phyloP scores from a whole-genome alignment of 1,284 basidiomycete species.

The Acaromyces ingoldii region DNA sequence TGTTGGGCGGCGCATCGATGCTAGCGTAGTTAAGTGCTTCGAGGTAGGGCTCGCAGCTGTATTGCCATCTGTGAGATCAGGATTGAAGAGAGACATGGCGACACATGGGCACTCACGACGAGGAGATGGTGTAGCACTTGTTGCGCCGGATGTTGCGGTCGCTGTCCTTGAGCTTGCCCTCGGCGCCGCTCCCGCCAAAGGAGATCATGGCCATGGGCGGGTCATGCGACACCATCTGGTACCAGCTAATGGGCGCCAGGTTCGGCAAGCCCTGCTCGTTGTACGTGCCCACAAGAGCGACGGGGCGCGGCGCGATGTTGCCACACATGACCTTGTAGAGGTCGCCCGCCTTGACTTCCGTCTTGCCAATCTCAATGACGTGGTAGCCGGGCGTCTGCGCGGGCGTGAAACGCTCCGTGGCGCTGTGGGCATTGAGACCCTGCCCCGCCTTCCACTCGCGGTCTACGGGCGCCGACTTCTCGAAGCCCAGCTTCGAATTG shows the following conservation, averaged over 20 bases:
- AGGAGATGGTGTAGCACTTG: slow-evolving; percentile 29
- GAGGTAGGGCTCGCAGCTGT: slow-evolving; percentile 29
- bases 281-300: slow-evolving; percentile 34
- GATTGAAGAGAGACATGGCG: background rate
- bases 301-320: slow-evolving; percentile 30
- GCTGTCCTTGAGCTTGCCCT: slow-evolving; percentile 34
- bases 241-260: slow-evolving; percentile 37
- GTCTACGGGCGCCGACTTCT: slow-evolving; percentile 9
- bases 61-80: background rate
- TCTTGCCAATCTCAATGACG: slow-evolving; percentile 31
- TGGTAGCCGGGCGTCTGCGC: slow-evolving; percentile 22
- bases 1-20: slow-evolving; percentile 27
- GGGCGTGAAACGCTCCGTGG: slow-evolving; percentile 5
- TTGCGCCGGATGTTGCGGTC: slow-evolving; percentile 31
- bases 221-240: slow-evolving; percentile 40
- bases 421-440: slow-evolving; percentile 30
- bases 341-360: slow-evolving; percentile 16
- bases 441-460: slow-evolving; percentile 24
- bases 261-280: slow-evolving; percentile 28
- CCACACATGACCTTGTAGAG: slow-evolving; percentile 41
- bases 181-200: slow-evolving; percentile 25
- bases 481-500: background rate
- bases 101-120: slow-evolving; percentile 2
- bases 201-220: slow-evolving; percentile 39
- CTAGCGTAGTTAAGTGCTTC: slow-evolving; percentile 41